Evolutionary conservation across 1,284 basidiomycete species (phyloP).

Genomic region (Leccinum pachyderme): DNA sequence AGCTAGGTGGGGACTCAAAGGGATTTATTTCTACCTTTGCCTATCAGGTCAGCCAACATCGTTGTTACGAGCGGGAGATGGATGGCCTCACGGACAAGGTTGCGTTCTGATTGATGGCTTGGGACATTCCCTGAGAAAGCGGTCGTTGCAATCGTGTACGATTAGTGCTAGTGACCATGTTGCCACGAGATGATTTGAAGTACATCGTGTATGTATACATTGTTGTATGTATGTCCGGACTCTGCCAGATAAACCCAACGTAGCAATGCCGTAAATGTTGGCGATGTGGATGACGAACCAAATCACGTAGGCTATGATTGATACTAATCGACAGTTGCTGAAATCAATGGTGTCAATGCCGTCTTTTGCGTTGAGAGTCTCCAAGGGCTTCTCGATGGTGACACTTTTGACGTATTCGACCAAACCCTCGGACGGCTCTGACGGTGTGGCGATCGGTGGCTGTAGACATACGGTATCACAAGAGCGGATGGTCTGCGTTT

Average conservation of each 20-base stretch:
- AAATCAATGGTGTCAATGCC: conserved; percentile 38
- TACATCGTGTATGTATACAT: neutral
- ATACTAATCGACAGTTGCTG: conserved; percentile 49
- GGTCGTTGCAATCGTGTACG: conserved; percentile 11
- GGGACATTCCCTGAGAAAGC: neutral
- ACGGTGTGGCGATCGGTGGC: neutral
- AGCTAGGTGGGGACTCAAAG: conserved; percentile 44
- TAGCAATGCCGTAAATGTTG: conserved; percentile 59
- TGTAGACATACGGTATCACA: neutral
- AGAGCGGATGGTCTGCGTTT: neutral
- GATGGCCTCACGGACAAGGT: conserved; percentile 53
- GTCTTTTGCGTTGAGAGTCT: neutral
- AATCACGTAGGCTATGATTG: conserved; percentile 50
- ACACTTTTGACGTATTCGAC: neutral
- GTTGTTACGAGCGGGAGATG: conserved; percentile 58
- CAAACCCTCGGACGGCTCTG: neutral
- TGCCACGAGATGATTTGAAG: neutral
- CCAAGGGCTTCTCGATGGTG: neutral
- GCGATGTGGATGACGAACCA: conserved; percentile 58
- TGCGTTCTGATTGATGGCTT: conserved; percentile 48
- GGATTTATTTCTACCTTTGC: conserved; percentile 61
- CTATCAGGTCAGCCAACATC: conserved; percentile 61
- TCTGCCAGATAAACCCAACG: conserved; percentile 33
- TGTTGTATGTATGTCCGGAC: neutral
- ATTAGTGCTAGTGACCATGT: conserved; percentile 9